A percentile compares a stretch with the other conserved stretches of the same genome.
phyloP scores from a whole-genome alignment of 345 rosid species.

The Salix suchowensis region DNA sequence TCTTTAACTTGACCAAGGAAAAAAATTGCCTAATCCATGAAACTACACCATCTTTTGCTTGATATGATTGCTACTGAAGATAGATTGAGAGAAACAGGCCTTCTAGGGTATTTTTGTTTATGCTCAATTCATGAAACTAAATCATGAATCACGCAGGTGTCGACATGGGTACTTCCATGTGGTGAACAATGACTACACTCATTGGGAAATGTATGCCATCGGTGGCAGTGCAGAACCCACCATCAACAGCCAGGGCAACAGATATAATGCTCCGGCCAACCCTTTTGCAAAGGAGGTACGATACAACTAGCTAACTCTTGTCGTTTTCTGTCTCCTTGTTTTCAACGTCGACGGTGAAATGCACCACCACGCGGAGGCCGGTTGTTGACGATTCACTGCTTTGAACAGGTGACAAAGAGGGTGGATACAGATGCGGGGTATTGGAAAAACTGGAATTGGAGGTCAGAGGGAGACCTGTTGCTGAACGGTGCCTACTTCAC shows the following conservation, averaged over 20 bases:
- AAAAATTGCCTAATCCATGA: neutral
- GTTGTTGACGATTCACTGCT: neutral
- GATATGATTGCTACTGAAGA: neutral
- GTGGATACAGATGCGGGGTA: conserved; percentile 47
- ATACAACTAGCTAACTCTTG: neutral
- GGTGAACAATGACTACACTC: conserved; percentile 94
- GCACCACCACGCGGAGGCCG: neutral
- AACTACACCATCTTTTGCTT: neutral
- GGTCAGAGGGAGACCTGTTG: conserved; percentile 83
- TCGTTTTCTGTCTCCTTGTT: neutral
- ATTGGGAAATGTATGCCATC: conserved; percentile 98
- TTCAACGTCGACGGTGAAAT: neutral
- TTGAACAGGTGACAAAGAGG: conserved; percentile 79
- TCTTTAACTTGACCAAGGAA: neutral
- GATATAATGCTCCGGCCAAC: conserved; percentile 75
- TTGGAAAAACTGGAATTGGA: conserved; percentile 90
- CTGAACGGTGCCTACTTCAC: conserved; percentile 88
- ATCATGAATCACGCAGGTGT: conserved; percentile 50
- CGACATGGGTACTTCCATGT: conserved; percentile 95
- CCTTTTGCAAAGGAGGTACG: conserved; percentile 81
- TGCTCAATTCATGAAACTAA: conserved; percentile 2
- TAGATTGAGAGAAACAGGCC: too few relatives aligned
- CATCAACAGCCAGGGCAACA: conserved; percentile 92
- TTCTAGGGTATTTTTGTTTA: neutral
- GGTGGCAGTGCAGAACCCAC: conserved; percentile 95